A percentile compares a stretch with the other conserved stretches of the same genome.
Evolutionary conservation across 257 asterid genomes (phyloP).

Genomic region (Ligustrum vulgare): DNA sequence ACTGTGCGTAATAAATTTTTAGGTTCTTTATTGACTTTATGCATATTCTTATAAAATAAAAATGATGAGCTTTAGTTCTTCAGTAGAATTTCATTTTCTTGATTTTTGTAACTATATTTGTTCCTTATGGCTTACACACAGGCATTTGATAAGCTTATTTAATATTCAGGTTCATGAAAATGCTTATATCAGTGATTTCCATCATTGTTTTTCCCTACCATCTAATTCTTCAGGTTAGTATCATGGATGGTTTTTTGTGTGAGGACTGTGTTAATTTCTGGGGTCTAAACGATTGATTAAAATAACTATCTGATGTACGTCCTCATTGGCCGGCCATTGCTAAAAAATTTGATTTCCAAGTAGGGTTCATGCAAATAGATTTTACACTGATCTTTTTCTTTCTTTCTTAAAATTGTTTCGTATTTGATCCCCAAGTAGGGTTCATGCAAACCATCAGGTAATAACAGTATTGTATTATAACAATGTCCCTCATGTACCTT

Average conservation of each 20-base stretch:
- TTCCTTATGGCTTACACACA: constrained; percentile 11
- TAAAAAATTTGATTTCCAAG: not conserved
- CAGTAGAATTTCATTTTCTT: constrained; percentile 1
- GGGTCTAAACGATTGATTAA: not conserved
- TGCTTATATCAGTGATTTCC: constrained; percentile 83
- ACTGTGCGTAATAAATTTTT: not conserved
- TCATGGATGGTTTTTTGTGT: constrained; percentile 3
- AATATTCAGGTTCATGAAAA: constrained; percentile 83
- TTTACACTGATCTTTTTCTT: not conserved
- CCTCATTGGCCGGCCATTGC: not conserved
- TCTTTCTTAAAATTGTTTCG: too few relatives aligned
- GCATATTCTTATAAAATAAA: not conserved
- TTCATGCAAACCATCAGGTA: not conserved
- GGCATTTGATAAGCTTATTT: constrained; percentile 15
- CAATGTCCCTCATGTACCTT: not conserved
- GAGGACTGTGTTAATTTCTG: not conserved
- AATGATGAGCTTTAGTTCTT: not conserved
- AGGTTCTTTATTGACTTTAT: not conserved
- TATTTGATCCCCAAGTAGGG: too few relatives aligned
- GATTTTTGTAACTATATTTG: constrained; percentile 4
- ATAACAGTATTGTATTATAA: not conserved
- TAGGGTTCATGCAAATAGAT: not conserved
- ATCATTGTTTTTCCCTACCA: constrained; percentile 80
- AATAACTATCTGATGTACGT: not conserved
- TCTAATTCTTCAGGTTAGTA: constrained; percentile 78